Percentiles rank a stretch among this genome's conserved stretches.
phyloP scores from a whole-genome alignment of 1,284 basidiomycete genomes.

The Irpex sp. region DNA sequence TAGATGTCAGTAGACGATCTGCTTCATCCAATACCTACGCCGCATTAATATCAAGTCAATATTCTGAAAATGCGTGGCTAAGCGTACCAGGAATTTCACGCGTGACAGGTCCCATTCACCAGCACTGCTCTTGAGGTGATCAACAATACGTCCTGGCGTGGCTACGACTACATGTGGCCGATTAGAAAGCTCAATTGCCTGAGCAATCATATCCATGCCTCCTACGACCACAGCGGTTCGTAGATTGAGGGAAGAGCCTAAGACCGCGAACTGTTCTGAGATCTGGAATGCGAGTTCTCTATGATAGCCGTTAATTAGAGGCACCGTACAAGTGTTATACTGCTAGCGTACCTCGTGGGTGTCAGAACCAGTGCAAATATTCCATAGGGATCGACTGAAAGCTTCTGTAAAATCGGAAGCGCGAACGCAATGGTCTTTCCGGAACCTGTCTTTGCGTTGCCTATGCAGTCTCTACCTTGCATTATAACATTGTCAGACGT shows the following conservation, averaged over 20 bases:
- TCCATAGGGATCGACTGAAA: conserved; percentile 87
- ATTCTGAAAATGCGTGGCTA: not conserved
- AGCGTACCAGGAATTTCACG: conserved; percentile 78
- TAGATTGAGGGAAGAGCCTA: conserved; percentile 78
- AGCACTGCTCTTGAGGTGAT: conserved; percentile 77
- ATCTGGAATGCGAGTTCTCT: conserved; percentile 98
- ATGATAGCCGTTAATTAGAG: not conserved
- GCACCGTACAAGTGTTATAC: too few relatives aligned
- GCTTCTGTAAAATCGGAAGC: conserved; percentile 87
- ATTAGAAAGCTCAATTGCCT: conserved; percentile 82
- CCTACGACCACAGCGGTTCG: conserved; percentile 90
- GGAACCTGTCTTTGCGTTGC: conserved; percentile 96
- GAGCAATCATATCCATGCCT: conserved; percentile 97
- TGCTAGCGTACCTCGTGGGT: conserved; percentile 84
- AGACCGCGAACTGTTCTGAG: conserved; percentile 90
- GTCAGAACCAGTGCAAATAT: conserved; percentile 92
- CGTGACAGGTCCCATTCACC: conserved; percentile 83
- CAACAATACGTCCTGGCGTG: conserved; percentile 93
- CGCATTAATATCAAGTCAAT: not conserved
- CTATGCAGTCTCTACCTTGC: conserved; percentile 87
- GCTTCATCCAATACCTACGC: conserved; percentile 90
- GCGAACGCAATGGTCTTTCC: conserved; percentile 99
- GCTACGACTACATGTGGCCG: conserved; percentile 94
- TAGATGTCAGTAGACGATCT: conserved; percentile 86
- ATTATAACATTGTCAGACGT: conserved; percentile 16